A percentile compares a stretch with the other conserved stretches of the same genome.
These are phyloP conservation scores for Glebionis coronaria DNA, from an alignment of 129 eudicot species.

Conservation along the genomic window DNA sequence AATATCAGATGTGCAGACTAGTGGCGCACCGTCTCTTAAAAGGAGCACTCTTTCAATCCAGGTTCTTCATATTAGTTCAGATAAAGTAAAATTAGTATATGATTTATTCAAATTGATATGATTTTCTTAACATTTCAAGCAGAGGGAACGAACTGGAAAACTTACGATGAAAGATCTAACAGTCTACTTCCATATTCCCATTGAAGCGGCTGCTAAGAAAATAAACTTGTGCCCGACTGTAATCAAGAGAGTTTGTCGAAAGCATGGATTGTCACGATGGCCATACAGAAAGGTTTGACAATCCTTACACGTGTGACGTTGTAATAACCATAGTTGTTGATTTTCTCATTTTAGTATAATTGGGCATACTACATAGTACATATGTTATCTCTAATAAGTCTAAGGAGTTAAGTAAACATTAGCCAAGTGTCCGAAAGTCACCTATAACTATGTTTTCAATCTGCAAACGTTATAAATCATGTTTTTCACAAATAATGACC, in stretches of 20 bases:
- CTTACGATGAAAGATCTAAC: too few relatives aligned
- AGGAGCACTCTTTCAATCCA: slow-evolving; percentile 36
- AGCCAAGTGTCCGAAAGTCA: too few relatives aligned
- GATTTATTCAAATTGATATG: background rate
- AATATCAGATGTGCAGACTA: slow-evolving; percentile 7
- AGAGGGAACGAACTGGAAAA: slow-evolving; percentile 80
- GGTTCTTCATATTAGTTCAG: slow-evolving; percentile 31
- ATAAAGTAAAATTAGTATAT: background rate
- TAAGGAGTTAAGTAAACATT: too few relatives aligned
- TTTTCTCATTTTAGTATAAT: too few relatives aligned
- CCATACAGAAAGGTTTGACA: too few relatives aligned
- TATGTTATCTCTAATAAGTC: too few relatives aligned
- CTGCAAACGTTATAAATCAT: too few relatives aligned
- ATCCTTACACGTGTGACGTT: background rate
- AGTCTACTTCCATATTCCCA: slow-evolving; percentile 51
- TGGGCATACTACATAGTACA: too few relatives aligned
- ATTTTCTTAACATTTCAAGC: slow-evolving; percentile 11
- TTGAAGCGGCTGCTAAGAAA: slow-evolving; percentile 38
- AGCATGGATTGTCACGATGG: slow-evolving; percentile 46
- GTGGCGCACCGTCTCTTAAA: slow-evolving; percentile 20
- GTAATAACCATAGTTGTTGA: too few relatives aligned
- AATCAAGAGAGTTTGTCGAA: slow-evolving; percentile 49
- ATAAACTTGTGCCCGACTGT: slow-evolving; percentile 43
- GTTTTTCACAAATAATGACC: too few relatives aligned
- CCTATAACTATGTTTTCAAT: too few relatives aligned